Percentiles rank a stretch among this genome's conserved stretches.
Conservation (phyloP, 2,329 filamentous ascomycete species). For the Epichloe sylvatica region DNA sequence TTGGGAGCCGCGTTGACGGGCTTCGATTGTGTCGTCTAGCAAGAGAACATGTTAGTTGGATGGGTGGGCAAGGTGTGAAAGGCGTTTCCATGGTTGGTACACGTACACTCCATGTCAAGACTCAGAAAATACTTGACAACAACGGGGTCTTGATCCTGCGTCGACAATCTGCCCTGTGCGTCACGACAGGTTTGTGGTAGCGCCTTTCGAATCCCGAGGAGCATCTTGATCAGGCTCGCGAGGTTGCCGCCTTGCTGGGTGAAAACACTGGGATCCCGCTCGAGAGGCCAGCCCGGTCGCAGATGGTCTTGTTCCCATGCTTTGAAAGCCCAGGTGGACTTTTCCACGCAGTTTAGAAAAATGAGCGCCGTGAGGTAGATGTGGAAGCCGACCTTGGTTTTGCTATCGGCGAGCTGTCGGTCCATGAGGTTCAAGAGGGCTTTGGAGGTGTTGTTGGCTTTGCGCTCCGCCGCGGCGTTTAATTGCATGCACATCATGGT, state of each 20-base stretch:
- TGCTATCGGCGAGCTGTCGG: conserved; percentile 45
- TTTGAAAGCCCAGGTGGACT: conserved; percentile 55
- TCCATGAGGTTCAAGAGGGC: conserved; percentile 46
- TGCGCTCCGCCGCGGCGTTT: conserved; percentile 49
- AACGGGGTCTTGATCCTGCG: conserved; percentile 31
- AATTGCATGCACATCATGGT: conserved; percentile 50
- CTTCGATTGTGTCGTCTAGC: conserved; percentile 21
- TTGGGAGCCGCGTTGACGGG: conserved; percentile 36
- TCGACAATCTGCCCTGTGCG: conserved; percentile 33
- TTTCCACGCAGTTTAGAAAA: conserved; percentile 52
- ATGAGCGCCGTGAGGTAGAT: conserved; percentile 49
- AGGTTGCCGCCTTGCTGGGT: conserved; percentile 46
- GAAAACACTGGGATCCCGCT: conserved; percentile 40
- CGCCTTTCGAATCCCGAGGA: conserved; percentile 45
- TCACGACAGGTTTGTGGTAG: conserved; percentile 38
- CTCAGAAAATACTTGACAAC: conserved; percentile 39
- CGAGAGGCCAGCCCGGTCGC: conserved; percentile 46
- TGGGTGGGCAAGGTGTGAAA: too few relatives aligned
- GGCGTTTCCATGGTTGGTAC: conserved; percentile 13
- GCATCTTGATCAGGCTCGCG: conserved; percentile 45
- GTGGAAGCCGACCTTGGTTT: conserved; percentile 43
- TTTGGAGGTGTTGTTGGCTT: conserved; percentile 45
- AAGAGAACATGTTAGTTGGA: neutral
- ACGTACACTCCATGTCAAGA: conserved; percentile 44
- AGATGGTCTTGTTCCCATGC: conserved; percentile 52